Base-by-base conservation (phyloP, 768 basidiomycete species). In the Cytidiella melzeri region DNA sequence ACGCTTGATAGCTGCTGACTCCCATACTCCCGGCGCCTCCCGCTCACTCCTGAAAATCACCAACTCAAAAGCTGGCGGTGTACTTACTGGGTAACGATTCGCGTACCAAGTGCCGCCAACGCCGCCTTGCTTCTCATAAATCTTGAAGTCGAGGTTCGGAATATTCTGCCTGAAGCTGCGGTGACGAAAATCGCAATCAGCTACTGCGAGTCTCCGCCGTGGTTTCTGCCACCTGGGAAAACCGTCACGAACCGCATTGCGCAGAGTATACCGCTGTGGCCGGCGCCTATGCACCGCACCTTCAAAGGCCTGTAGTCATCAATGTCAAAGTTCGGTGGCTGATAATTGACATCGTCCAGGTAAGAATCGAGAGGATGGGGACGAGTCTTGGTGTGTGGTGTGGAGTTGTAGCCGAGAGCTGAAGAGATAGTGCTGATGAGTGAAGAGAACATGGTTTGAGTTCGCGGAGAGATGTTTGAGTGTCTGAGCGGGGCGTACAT, bases 101-200 rank as follows among this genome's bases (percentile, higher is more conserved):
- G 66, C 62, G 55, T 67, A 76, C 83, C 83, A 84, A 3, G 80
- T 75, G 1, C 83, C 83, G 10, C 82, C 83, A 20, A 84, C 67
- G 1, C 73, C 77, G 15, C 69, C 64, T 44, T 75, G 73, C 50
- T 77, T 77, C 45, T 84, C 83, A 57, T 81, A 84, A 13, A 83
- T 74, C 0, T 71, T 72, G 4, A 84, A 58, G 18, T 78, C 66
- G 13, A 83, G 50, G 52, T 82, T 81, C 42, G 70, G 68, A 11
- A 82, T 65, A 26, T 64, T 68, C 62, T 80, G 80, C 10, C 71
- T 64, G 53, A 80, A 76, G 30, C 79, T 79, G 30, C 30, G 15
- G 15, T 34, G 15, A n/a, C n/a, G n/a, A 34, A 7, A 34, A 7
- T 15, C 30, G 7, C 30, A 34, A 34, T 7, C 9, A 15, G 30